Percentiles rank a stretch among this genome's conserved stretches.
Conservation (phyloP, 805 yeast genomes). For the Candida manassasensis region DNA sequence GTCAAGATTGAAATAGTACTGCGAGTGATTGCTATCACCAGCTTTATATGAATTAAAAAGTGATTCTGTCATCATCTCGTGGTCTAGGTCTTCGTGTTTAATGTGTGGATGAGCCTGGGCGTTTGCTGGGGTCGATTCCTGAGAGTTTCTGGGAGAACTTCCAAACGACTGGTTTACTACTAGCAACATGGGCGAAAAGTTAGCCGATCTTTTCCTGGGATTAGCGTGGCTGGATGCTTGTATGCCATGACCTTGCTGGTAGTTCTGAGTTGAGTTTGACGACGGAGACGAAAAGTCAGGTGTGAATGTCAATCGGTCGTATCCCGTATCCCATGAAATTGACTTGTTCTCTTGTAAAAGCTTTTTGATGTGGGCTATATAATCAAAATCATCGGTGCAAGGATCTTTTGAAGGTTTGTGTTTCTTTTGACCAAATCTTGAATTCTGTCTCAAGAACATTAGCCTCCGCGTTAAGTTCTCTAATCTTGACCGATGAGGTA, state of each 20-base stretch:
- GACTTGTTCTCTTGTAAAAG: conserved; percentile 38
- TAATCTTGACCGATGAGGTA: conserved; percentile 75
- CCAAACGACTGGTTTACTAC: conserved; percentile 6
- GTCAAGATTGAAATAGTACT: conserved; percentile 33
- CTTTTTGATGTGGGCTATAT: conserved; percentile 57
- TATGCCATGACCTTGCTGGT: not conserved
- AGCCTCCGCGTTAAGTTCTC: conserved; percentile 85
- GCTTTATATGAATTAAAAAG: not conserved
- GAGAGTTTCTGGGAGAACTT: conserved; percentile 1
- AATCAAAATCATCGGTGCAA: conserved; percentile 54
- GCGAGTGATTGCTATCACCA: no score
- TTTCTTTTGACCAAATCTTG: not conserved
- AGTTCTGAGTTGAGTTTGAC: not conserved
- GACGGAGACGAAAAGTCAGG: not conserved
- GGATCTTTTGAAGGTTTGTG: conserved; percentile 30
- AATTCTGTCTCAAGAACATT: conserved; percentile 51
- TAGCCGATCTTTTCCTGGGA: conserved; percentile 16
- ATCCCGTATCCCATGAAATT: not conserved
- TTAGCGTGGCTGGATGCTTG: not conserved
- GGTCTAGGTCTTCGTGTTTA: conserved; percentile 3
- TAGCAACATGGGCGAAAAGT: conserved; percentile 13
- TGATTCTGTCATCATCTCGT: conserved; percentile 1
- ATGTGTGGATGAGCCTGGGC: conserved; percentile 5
- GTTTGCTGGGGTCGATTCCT: not conserved
- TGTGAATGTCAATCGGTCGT: not conserved